These are phyloP conservation scores for Kodamaea suecica DNA, from an alignment of 1,139 yeast species.

Conservation along the genomic window DNA sequence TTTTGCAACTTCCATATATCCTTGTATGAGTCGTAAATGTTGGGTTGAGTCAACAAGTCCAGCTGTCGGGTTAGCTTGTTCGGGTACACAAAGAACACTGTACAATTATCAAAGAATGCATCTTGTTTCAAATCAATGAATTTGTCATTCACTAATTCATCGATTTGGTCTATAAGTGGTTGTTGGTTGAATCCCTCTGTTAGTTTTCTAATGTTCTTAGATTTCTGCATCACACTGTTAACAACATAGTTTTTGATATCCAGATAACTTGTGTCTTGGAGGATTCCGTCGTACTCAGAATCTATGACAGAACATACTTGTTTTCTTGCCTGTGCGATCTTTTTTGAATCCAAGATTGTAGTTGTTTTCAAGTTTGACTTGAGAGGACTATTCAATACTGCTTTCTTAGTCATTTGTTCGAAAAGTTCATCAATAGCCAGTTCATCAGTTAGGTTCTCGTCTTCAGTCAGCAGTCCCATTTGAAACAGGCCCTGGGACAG, in stretches of 20 bases:
- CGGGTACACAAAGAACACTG: slow-evolving; percentile 8
- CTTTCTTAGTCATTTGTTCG: slow-evolving; percentile 1
- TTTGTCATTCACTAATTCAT: slow-evolving; percentile 19
- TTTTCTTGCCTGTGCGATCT: slow-evolving; percentile 8
- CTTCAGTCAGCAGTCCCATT: slow-evolving; percentile 1
- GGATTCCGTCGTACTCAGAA: slow-evolving; percentile 3
- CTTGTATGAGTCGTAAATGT: slow-evolving; percentile 8
- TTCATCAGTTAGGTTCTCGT: slow-evolving; percentile 1
- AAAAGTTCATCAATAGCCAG: slow-evolving; percentile 4
- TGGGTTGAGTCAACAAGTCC: slow-evolving; percentile 6
- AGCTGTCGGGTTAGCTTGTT: slow-evolving; percentile 3
- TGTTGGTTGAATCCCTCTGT: slow-evolving; percentile 4
- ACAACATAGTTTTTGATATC: slow-evolving; percentile 15
- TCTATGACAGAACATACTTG: slow-evolving; percentile 6
- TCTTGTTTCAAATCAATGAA: slow-evolving; percentile 20
- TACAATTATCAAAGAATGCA: slow-evolving; percentile 14
- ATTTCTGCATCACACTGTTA: slow-evolving; percentile 18
- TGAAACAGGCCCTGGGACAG: slow-evolving; percentile 2
- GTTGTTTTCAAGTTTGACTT: slow-evolving; percentile 1
- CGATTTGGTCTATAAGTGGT: slow-evolving; percentile 14
- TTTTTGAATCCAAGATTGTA: slow-evolving; percentile 8
- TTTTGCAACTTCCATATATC: slow-evolving; percentile 11
- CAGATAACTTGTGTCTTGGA: slow-evolving; percentile 6
- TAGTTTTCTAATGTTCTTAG: slow-evolving; percentile 4
- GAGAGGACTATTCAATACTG: neutral